Evolutionary conservation across 129 eudicot genomes (phyloP).

Genomic region (Chrysanthemum lavandulifolium): DNA sequence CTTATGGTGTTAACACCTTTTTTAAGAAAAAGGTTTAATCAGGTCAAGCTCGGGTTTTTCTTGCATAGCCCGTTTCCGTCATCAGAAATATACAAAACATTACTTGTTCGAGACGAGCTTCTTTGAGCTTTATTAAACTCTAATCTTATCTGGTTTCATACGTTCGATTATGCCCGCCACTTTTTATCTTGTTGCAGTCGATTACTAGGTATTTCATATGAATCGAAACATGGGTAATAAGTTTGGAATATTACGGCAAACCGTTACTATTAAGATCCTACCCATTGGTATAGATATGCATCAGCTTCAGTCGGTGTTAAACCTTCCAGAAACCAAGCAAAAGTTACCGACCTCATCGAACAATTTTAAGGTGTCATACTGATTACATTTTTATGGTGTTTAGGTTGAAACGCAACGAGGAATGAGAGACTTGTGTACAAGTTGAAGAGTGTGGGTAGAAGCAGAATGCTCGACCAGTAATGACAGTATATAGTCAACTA

Average conservation of each 20-base stretch:
- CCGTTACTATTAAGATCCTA: conserved; percentile 70
- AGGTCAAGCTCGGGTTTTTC: conserved; percentile 83
- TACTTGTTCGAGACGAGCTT: conserved; percentile 78
- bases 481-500: conserved; percentile 72
- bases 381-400: conserved; percentile 8
- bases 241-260: conserved; percentile 83
- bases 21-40: conserved; percentile 67
- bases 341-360: conserved; percentile 58
- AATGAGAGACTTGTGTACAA: conserved; percentile 74
- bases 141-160: conserved; percentile 83
- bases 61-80: conserved; percentile 85
- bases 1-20: conserved; percentile 83
- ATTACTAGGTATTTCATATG: conserved; percentile 69
- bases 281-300: conserved; percentile 86
- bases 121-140: conserved; percentile 71
- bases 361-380: conserved; percentile 25
- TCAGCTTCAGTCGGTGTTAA: conserved; percentile 66
- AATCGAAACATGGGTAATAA: conserved; percentile 81
- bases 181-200: conserved; percentile 84
- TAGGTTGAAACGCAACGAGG: conserved; percentile 50
- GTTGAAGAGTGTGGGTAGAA: conserved; percentile 68
- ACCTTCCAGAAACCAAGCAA: conserved; percentile 61
- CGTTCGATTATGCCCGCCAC: conserved; percentile 88
- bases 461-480: conserved; percentile 78
- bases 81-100: conserved; percentile 72